Evolutionary conservation across 176 grass and related monocot genomes (phyloP), one percentile per base, ranked within the genome.

Genomic region (Avena atlantica): DNA sequence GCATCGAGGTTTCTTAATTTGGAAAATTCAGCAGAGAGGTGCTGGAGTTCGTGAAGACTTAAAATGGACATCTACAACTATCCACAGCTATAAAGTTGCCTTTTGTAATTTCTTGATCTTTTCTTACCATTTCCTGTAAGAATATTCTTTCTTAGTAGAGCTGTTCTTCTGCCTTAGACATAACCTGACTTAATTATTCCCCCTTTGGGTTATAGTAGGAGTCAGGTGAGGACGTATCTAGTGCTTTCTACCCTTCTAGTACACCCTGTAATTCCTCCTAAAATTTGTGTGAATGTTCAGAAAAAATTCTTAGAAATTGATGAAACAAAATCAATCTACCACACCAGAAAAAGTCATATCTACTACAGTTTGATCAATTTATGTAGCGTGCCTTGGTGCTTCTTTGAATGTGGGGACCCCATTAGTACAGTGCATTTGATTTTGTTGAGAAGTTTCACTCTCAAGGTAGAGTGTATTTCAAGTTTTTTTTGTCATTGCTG

Each of bases 41-140:
- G 78, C 88, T 8, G 82, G 90, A 82, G 78, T 91, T 85, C 63
- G 31, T 86, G 90, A 88, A 88, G 70, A 80, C 86, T 86, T 91
- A 88, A 82, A 86, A 91, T 85, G 90, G 82, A 78, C 86, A 91
- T 82, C 86, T 91, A 79, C 90, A 86, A 82, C 78, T 88, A 85
- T 91, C 70, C 44, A 52, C 86, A 82, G 72, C 82, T 85, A 78
- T 82, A 91, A 86, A 91, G 86, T 91, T 86, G 53, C 71, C 86
- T 88, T 82, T 88, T 78, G 90, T 91, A 91, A 91, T 85, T 91
- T 78, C 90, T 91, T 88, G 16, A 85, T 88, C 90, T 85, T 88
- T 88, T 84, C 58, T 91, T 55, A 87, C 78, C 69, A 19, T 87
- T 87, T 76, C 48, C 40, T 80, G 59, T 85, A 81, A 91, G 29